Base-by-base conservation (phyloP, 1,284 basidiomycete genomes). In the Coriolopsis trogii region DNA sequence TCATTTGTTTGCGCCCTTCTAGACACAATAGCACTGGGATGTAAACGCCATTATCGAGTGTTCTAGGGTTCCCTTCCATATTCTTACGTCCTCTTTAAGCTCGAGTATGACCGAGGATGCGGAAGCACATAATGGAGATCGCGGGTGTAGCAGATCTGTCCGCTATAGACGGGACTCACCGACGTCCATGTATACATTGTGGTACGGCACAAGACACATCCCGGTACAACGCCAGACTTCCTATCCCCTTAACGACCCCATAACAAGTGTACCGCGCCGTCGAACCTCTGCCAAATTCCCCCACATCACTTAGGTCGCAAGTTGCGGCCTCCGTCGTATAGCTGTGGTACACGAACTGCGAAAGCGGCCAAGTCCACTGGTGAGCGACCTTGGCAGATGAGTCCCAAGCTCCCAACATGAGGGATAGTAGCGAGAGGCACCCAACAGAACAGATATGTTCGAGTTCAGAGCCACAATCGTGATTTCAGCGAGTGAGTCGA, bases 1-100 rank as follows among this genome's bases (percentile, higher is more conserved):
- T 43, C 20, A 16, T 15, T 31, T 49, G 33, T 50, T 56, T 49
- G 44, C 53, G 15, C 37, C 47, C 41, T 33, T 45, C 16, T 33
- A 21, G 38, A 54, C 30, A 58, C 51, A 55, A 61, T 56, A 51
- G 39, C 43, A 44, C 47, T 56, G 37, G 39, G 9, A 29, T 23
- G 16, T 38, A 31, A 12, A 18, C 28, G 36, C 20, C 30, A 50
- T 45, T 20, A 36, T 25, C 23, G 23, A 25, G 31, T 23, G 39
- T 41, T 41, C 37, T 43, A 21, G 5, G 25, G 18, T 6, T 20
- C 12, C 39, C 48, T 43, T 46, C 39, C 31, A 33, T 23, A 30
- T 43, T 21, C n/a, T 36, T 10, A 12, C 13, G 20, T 25, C 34
- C 42, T 15, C 23, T 26, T 42, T 5, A 9, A 28, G n/a, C 30